phyloP scores from a whole-genome alignment of 1,284 basidiomycete genomes.

The Puccinia hordei region DNA sequence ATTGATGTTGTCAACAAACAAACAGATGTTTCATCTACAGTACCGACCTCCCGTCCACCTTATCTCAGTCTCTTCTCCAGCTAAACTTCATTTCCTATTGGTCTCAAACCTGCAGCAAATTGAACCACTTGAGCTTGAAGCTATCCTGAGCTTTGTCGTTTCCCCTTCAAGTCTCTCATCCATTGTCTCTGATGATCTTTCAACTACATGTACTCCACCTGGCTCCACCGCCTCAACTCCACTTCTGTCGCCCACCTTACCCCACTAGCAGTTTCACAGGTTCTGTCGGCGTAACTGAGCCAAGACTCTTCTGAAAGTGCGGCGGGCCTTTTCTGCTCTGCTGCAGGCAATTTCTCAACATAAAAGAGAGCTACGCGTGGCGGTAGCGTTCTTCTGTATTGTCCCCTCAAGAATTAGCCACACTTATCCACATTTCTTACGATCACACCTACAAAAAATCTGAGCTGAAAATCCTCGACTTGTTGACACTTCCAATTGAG shows the following conservation, averaged over 20 bases:
- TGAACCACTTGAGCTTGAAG: conserved; percentile 2
- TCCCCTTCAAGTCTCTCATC: conserved; percentile 19
- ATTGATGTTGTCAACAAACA: conserved; percentile 19
- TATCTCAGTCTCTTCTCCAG: conserved; percentile 8
- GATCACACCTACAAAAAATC: conserved; percentile 3
- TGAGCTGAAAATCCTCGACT: background rate
- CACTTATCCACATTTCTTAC: background rate
- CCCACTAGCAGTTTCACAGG: conserved; percentile 18
- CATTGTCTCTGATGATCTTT: conserved; percentile 21
- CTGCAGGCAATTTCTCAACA: conserved; percentile 2
- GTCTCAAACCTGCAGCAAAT: conserved; percentile 20
- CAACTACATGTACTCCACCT: conserved; percentile 15
- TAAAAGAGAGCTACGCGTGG: conserved; percentile 3
- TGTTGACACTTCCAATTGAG: background rate
- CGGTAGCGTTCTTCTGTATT: background rate
- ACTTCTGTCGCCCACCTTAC: conserved; percentile 13
- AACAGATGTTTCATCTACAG: conserved; percentile 17
- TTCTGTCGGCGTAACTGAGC: background rate
- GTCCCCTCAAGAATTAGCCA: background rate
- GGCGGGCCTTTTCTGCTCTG: conserved; percentile 2
- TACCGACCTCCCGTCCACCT: conserved; percentile 16
- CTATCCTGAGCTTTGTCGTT: conserved; percentile 3
- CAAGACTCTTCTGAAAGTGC: background rate
- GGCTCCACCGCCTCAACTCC: conserved; percentile 17
- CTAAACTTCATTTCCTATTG: conserved; percentile 16